phyloP scores from a whole-genome alignment of 2,329 filamentous ascomycete genomes.

The Myriangium duriaei region DNA sequence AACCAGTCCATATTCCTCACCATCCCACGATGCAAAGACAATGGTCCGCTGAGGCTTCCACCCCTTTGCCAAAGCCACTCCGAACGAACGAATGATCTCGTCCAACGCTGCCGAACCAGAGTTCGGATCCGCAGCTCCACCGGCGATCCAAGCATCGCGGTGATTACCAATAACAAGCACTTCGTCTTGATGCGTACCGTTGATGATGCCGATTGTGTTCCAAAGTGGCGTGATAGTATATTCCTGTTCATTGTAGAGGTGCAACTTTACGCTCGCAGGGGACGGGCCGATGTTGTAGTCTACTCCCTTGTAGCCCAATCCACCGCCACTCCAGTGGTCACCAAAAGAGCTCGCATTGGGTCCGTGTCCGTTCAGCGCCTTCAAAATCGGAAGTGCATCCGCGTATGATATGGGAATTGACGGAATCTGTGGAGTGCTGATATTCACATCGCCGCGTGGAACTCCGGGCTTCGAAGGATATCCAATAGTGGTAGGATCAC shows the following conservation, averaged over 20 bases:
- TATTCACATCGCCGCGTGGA: constrained; percentile 57
- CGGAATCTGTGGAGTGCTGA: constrained; percentile 68
- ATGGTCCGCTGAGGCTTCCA: constrained; percentile 85
- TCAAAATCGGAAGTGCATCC: constrained; percentile 78
- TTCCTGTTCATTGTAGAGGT: constrained; percentile 38
- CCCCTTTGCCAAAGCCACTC: constrained; percentile 55
- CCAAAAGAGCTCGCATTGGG: constrained; percentile 64
- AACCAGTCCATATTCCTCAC: constrained; percentile 69
- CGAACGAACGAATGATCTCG: constrained; percentile 65
- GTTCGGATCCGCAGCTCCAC: constrained; percentile 74
- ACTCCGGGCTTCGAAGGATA: constrained; percentile 87
- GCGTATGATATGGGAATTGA: constrained; percentile 82
- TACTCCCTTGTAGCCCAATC: constrained; percentile 67
- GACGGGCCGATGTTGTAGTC: constrained; percentile 77
- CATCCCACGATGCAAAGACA: constrained; percentile 63
- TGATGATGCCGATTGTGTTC: constrained; percentile 85
- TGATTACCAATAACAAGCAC: constrained; percentile 88
- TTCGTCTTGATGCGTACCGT: constrained; percentile 72
- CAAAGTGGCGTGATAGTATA: constrained; percentile 39
- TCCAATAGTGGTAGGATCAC: constrained; percentile 81
- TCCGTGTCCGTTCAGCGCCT: constrained; percentile 78
- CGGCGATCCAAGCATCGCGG: constrained; percentile 77
- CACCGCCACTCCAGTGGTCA: constrained; percentile 58
- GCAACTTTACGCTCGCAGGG: constrained; percentile 49
- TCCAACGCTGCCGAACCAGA: constrained; percentile 69